Evolutionary conservation across 139 green algal genomes (phyloP).

Genomic region (Coccomyxa sp.): DNA sequence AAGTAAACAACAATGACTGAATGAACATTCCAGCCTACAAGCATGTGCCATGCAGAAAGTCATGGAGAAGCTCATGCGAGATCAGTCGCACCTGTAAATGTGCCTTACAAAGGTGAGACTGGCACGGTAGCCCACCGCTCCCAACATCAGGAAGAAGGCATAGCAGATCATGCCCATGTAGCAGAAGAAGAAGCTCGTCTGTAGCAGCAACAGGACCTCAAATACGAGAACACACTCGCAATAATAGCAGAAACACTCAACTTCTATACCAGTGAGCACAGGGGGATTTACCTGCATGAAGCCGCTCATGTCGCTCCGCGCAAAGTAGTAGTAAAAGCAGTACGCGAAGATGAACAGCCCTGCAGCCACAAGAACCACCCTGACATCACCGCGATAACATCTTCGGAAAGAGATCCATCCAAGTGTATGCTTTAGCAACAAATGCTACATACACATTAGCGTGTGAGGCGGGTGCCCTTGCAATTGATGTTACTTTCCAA

Average conservation of each 20-base stretch:
- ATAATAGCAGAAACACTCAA: neutral
- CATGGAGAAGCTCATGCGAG: neutral
- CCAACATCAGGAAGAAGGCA: slow-evolving; percentile 84
- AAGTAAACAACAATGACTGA: neutral
- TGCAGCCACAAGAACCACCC: slow-evolving; percentile 3
- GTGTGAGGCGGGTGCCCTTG: too few species aligned
- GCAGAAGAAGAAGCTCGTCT: slow-evolving; percentile 79
- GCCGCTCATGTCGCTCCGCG: slow-evolving; percentile 80
- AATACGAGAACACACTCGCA: neutral
- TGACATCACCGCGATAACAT: neutral
- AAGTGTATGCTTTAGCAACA: too few species aligned
- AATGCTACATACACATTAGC: too few species aligned
- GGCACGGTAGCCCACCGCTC: slow-evolving; percentile 65
- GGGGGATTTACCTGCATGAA: slow-evolving; percentile 50
- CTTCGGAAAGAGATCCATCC: neutral
- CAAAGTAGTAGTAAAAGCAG: slow-evolving; percentile 97
- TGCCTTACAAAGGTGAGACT: slow-evolving; percentile 70
- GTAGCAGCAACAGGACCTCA: slow-evolving; percentile 21
- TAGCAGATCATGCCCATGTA: slow-evolving; percentile 67
- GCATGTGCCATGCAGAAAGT: neutral
- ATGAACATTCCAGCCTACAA: neutral
- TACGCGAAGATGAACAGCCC: slow-evolving; percentile 94
- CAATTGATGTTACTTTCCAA: too few species aligned
- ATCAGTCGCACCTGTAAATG: slow-evolving; percentile 37
- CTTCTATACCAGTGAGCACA: too few species aligned